Evolutionary conservation across 805 yeast genomes (phyloP).

Genomic region (Yamadazyma endophytica): DNA sequence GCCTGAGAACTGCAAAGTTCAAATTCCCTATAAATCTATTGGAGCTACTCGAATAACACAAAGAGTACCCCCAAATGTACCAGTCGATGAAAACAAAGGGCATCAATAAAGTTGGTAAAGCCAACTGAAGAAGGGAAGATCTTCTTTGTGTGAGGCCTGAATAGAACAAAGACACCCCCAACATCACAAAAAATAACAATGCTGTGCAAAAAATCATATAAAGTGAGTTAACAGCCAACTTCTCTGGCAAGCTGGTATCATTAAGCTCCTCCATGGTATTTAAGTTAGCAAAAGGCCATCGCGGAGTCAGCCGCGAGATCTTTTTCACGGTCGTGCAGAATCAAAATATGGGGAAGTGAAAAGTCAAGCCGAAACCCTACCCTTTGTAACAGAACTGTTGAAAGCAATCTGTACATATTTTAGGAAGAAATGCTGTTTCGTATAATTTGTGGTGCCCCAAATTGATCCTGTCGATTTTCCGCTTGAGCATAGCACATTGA

Average conservation of each 20-base stretch:
- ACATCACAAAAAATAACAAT: slow-evolving; percentile 25
- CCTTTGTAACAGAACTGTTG: slow-evolving; percentile 10
- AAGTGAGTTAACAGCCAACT: slow-evolving; percentile 21
- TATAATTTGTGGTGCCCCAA: slow-evolving; percentile 4
- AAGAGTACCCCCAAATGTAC: slow-evolving; percentile 43
- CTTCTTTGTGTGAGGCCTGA: slow-evolving; percentile 42
- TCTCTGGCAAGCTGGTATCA: slow-evolving; percentile 4
- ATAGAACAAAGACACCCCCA: slow-evolving; percentile 38
- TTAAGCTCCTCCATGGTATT: slow-evolving; percentile 4
- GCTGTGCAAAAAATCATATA: slow-evolving; percentile 34
- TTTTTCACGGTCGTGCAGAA: background rate
- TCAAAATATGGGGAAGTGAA: background rate
- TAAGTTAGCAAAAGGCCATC: too few species aligned
- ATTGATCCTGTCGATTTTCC: slow-evolving; percentile 40
- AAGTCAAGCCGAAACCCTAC: background rate
- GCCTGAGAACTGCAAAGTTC: slow-evolving; percentile 26
- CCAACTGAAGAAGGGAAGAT: slow-evolving; percentile 37
- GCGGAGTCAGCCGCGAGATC: too few species aligned
- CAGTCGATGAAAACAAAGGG: slow-evolving; percentile 36
- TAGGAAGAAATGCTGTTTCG: slow-evolving; percentile 5
- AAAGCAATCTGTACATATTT: slow-evolving; percentile 11
- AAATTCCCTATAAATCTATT: slow-evolving; percentile 33
- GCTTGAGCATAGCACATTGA: slow-evolving; percentile 53
- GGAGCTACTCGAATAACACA: slow-evolving; percentile 31
- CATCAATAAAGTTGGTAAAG: slow-evolving; percentile 27